phyloP scores from a whole-genome alignment of 1,139 yeast genomes.

The Magnusiomyces suaveolens region DNA sequence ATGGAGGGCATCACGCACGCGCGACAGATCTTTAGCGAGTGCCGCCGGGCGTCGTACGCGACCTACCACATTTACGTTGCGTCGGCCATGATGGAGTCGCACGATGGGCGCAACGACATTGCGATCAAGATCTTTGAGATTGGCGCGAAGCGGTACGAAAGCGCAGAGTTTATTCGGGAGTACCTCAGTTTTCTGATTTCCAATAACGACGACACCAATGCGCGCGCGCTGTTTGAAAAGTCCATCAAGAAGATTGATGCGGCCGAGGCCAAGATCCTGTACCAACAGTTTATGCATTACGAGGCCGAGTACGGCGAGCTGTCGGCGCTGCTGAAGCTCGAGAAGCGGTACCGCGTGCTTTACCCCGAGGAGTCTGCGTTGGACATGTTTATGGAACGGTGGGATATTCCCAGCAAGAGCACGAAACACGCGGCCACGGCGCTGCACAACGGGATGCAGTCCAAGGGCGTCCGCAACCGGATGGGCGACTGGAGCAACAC shows the following conservation, averaged over 20 bases:
- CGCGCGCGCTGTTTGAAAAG: conserved; percentile 72
- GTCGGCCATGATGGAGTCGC: conserved; percentile 74
- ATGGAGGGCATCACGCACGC: conserved; percentile 35
- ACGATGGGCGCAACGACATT: conserved; percentile 48
- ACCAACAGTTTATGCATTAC: conserved; percentile 42
- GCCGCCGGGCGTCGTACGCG: conserved; percentile 55
- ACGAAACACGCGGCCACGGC: conserved; percentile 5
- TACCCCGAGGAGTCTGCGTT: conserved; percentile 44
- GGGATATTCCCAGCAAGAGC: conserved; percentile 30
- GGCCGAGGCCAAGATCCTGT: conserved; percentile 36
- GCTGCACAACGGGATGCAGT: neutral
- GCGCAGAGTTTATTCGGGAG: conserved; percentile 52
- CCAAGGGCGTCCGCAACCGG: neutral
- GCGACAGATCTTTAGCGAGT: conserved; percentile 47
- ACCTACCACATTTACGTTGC: conserved; percentile 74
- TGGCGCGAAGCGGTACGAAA: conserved; percentile 55
- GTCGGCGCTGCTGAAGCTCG: conserved; percentile 56
- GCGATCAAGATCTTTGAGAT: conserved; percentile 73
- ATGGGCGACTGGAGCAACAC: conserved; percentile 2
- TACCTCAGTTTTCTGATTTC: conserved; percentile 67
- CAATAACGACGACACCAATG: conserved; percentile 69
- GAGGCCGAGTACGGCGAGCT: conserved; percentile 57
- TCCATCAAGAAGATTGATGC: conserved; percentile 39
- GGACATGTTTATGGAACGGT: conserved; percentile 30
- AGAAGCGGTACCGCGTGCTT: conserved; percentile 52